Conservation (phyloP, 345 rosid species). For the Pistacia vera region DNA sequence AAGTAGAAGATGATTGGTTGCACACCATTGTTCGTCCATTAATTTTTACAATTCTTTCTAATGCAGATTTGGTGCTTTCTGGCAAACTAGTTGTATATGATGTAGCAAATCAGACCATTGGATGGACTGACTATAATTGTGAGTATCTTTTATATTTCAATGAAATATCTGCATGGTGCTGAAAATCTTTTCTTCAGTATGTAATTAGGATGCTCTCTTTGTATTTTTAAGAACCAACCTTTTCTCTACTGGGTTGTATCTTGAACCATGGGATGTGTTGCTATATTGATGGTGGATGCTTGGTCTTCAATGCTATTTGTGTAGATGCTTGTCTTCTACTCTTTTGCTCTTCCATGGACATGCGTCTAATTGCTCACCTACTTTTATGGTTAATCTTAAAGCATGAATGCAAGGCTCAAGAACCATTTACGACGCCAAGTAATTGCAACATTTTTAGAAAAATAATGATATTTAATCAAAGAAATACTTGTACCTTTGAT, state of each 20-base stretch:
- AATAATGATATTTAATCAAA: neutral
- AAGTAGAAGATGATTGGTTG: neutral
- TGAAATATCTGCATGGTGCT: neutral
- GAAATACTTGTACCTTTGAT: neutral
- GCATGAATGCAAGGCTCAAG: neutral
- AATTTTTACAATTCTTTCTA: neutral
- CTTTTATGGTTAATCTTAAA: too few species aligned
- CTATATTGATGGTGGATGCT: neutral
- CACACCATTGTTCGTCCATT: neutral
- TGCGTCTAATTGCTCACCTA: neutral
- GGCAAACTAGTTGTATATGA: conserved; percentile 84
- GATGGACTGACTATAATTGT: conserved; percentile 90
- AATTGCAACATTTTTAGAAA: neutral
- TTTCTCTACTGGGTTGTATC: neutral
- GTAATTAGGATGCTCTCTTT: neutral
- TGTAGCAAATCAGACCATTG: conserved; percentile 68
- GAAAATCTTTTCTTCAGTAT: neutral
- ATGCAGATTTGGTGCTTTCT: conserved; percentile 80
- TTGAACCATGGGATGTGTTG: neutral
- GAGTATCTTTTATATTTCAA: conserved; percentile 35
- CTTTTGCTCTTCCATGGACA: neutral
- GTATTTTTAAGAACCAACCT: neutral
- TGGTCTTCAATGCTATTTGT: neutral
- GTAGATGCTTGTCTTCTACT: too few species aligned
- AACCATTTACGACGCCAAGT: neutral